A percentile compares a stretch with the other conserved stretches of the same genome.
phyloP scores from a whole-genome alignment of 805 yeast genomes.

The Isabelozyma heimii region DNA sequence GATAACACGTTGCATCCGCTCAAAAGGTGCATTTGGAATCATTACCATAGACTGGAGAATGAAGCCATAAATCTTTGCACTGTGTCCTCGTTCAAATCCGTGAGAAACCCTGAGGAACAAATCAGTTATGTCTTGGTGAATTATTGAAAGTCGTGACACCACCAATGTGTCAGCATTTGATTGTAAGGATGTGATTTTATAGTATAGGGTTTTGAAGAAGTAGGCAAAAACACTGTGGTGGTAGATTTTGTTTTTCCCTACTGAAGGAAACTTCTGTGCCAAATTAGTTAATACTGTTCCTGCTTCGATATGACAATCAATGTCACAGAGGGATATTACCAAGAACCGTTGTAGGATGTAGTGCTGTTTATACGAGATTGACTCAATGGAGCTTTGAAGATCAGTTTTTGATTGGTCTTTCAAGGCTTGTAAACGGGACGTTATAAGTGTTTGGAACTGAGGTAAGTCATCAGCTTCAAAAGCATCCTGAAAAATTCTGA shows the following conservation, averaged over 20 bases:
- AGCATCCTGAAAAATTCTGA: neutral
- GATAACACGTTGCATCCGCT: neutral
- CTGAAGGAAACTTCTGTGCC: neutral
- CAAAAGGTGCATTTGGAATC: neutral
- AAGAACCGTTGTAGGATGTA: slow-evolving; percentile 22
- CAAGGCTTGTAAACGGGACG: neutral
- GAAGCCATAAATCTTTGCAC: neutral
- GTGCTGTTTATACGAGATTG: neutral
- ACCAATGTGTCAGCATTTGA: neutral
- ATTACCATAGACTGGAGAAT: neutral
- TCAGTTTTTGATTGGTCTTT: slow-evolving; percentile 10
- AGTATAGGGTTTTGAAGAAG: neutral
- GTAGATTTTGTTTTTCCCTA: neutral
- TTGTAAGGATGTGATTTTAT: neutral
- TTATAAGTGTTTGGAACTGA: slow-evolving; percentile 15
- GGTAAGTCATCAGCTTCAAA: slow-evolving; percentile 31
- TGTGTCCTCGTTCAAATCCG: slow-evolving; percentile 9
- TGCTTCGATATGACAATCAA: neutral
- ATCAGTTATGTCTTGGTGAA: neutral
- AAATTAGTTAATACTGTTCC: neutral
- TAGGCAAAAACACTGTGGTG: neutral
- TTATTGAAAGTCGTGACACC: neutral
- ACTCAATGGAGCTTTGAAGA: neutral
- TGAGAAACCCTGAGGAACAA: neutral
- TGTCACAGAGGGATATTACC: slow-evolving; percentile 21